Evolutionary conservation across 2,329 filamentous ascomycete species (phyloP).

Genomic region (Fusarium udum): DNA sequence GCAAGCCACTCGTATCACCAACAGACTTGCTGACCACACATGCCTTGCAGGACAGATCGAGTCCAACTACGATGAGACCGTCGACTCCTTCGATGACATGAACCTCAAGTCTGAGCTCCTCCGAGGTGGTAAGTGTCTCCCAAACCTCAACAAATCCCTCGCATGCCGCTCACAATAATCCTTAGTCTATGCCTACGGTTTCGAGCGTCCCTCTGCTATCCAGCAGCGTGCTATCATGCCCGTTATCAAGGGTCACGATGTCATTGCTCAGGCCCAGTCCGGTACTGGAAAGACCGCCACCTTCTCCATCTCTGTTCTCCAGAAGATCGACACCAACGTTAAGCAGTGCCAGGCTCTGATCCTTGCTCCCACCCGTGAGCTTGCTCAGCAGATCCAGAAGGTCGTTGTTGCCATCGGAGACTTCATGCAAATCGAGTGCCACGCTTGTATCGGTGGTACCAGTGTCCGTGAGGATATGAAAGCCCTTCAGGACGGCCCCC

Average conservation of each 20-base stretch:
- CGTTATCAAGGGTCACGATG: conserved; percentile 99
- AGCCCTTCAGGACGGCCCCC: conserved; percentile 92
- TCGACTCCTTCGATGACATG: conserved; percentile 99
- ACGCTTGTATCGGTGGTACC: conserved; percentile 99
- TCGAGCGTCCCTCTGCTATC: conserved; percentile 99
- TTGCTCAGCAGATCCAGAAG: conserved; percentile 99
- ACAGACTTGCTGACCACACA: conserved; percentile 34
- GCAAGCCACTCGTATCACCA: neutral
- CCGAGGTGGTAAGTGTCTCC: conserved; percentile 74
- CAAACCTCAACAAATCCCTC: conserved; percentile 26
- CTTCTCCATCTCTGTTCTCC: conserved; percentile 98
- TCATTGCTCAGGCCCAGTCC: conserved; percentile 99
- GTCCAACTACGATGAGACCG: conserved; percentile 99
- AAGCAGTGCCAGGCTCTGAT: conserved; percentile 99
- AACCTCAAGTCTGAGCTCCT: conserved; percentile 96
- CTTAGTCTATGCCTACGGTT: conserved; percentile 96
- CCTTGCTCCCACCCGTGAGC: conserved; percentile 96
- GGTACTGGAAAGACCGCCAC: conserved; percentile 99
- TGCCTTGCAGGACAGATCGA: conserved; percentile 87
- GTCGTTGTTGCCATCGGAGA: conserved; percentile 98
- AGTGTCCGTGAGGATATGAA: conserved; percentile 99
- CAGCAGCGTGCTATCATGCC: conserved; percentile 99
- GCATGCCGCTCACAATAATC: conserved; percentile 40
- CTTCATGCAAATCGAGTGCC: conserved; percentile 99
- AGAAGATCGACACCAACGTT: conserved; percentile 95